Evolutionary conservation across 306 rosid species (phyloP).

Genomic region (Castanea sativa): DNA sequence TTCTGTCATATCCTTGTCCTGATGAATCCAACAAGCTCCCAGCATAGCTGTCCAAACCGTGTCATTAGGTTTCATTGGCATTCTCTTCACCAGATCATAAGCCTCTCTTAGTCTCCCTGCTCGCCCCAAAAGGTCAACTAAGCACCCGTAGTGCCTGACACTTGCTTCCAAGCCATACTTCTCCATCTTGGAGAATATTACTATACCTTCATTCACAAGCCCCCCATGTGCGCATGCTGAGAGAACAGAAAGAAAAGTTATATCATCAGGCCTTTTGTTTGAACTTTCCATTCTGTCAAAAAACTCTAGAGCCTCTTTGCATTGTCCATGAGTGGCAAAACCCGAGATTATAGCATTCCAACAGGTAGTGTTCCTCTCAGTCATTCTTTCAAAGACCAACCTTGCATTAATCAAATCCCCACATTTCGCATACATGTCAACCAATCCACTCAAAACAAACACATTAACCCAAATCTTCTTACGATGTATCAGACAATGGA

Average conservation of each 20-base stretch:
- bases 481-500: constrained; percentile 40
- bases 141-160: constrained; percentile 60
- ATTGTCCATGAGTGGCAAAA: constrained; percentile 57
- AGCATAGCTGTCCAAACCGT: constrained; percentile 64
- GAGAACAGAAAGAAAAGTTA: constrained; percentile 60
- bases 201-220: constrained; percentile 48
- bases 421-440: constrained; percentile 79
- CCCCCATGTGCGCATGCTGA: constrained; percentile 69
- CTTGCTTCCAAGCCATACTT: constrained; percentile 39
- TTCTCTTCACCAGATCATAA: constrained; percentile 39
- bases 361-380: constrained; percentile 46
- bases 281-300: constrained; percentile 51
- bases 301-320: constrained; percentile 50
- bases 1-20: constrained; percentile 54
- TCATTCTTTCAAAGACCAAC: constrained; percentile 46
- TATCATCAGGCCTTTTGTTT: constrained; percentile 45
- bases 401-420: constrained; percentile 62
- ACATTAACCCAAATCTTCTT: constrained; percentile 36
- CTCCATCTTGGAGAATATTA: constrained; percentile 53
- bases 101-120: constrained; percentile 66
- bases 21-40: constrained; percentile 65
- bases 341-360: constrained; percentile 80
- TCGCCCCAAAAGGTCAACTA: constrained; percentile 70
- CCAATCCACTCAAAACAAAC: constrained; percentile 58
- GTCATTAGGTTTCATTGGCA: constrained; percentile 63